phyloP scores from a whole-genome alignment of 768 basidiomycete genomes.

The Leccinum uliginosum region DNA sequence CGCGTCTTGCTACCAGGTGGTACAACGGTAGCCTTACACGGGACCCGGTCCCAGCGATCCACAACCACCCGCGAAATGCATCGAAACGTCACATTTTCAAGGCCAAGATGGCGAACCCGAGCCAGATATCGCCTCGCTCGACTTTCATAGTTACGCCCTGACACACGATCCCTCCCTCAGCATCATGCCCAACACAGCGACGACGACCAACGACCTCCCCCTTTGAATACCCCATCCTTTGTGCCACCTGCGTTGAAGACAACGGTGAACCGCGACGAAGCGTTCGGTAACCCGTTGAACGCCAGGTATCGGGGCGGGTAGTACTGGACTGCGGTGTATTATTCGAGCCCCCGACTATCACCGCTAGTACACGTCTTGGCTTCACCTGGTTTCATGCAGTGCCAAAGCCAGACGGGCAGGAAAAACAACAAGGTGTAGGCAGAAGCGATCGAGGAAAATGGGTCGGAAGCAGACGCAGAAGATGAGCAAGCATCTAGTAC shows the following conservation, averaged over 20 bases:
- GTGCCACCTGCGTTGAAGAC: constrained; percentile 31
- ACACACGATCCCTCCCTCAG: too few species aligned
- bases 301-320: constrained; percentile 87
- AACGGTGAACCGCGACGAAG: constrained; percentile 63
- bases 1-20: too few species aligned
- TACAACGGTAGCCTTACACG: too few species aligned
- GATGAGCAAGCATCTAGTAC: constrained; percentile 23
- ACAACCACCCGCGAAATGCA: too few species aligned
- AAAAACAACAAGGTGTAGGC: constrained; percentile 20
- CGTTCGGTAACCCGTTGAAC: constrained; percentile 66
- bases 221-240: constrained; percentile 17
- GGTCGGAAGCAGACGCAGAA: constrained; percentile 22
- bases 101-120: too few species aligned
- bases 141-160: too few species aligned
- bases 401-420: constrained; percentile 26
- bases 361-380: too few species aligned
- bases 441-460: constrained; percentile 30
- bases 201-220: constrained; percentile 16
- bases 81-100: too few species aligned
- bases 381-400: constrained; percentile 22
- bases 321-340: constrained; percentile 86
- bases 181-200: constrained; percentile 19
- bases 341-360: constrained; percentile 41
- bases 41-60: too few species aligned
- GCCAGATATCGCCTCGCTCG: too few species aligned